Percentiles rank a stretch among this genome's conserved stretches.
phyloP scores from a whole-genome alignment of 2,329 filamentous ascomycete genomes.

The Hymenoscyphus fructigenus region DNA sequence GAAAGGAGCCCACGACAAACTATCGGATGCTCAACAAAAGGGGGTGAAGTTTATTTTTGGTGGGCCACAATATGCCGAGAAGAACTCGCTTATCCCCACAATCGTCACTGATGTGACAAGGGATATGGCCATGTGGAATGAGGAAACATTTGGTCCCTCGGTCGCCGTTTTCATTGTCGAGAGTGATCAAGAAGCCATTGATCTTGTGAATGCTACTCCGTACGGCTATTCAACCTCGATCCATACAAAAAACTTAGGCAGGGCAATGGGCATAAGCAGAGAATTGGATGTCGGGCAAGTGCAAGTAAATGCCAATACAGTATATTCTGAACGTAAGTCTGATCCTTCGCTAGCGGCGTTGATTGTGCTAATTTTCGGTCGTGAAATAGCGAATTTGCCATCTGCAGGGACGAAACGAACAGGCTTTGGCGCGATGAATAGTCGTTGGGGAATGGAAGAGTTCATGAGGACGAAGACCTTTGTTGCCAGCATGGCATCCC shows the following conservation, averaged over 20 bases:
- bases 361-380: too few relatives aligned
- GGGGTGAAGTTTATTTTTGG: slow-evolving; percentile 7
- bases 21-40: slow-evolving; percentile 8
- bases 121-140: slow-evolving; percentile 23
- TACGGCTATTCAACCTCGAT: slow-evolving; percentile 26
- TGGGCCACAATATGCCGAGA: background rate
- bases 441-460: background rate
- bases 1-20: slow-evolving; percentile 34
- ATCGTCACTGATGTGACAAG: slow-evolving; percentile 21
- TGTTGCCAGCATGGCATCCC: too few relatives aligned
- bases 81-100: slow-evolving; percentile 4
- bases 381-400: background rate
- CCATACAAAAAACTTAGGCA: slow-evolving; percentile 12
- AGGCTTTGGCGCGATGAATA: background rate
- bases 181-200: slow-evolving; percentile 20
- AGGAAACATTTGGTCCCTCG: slow-evolving; percentile 25
- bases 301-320: too few relatives aligned
- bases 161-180: slow-evolving; percentile 19
- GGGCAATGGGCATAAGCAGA: too few relatives aligned
- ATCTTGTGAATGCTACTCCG: slow-evolving; percentile 19
- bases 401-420: background rate
- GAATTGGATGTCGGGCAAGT: too few relatives aligned
- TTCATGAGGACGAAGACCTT: background rate
- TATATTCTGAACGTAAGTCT: too few relatives aligned
- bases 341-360: too few relatives aligned